Evolutionary conservation across 345 rosid genomes (phyloP).

Genomic region (Bruguiera sexangula): DNA sequence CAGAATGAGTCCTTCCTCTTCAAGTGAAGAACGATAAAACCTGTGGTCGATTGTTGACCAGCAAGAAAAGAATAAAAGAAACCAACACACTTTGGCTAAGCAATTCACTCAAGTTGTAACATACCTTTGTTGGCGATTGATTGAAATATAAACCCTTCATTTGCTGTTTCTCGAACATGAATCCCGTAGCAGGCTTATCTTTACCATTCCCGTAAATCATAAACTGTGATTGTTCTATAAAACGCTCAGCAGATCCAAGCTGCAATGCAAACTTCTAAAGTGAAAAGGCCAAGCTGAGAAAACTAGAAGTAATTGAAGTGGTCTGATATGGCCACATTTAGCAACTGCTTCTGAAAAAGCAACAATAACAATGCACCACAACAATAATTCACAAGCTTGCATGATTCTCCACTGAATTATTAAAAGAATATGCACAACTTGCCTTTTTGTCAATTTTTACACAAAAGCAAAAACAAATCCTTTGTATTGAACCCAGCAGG

Average conservation of each 20-base stretch:
- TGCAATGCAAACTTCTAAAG: slow-evolving; percentile 31
- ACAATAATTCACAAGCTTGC: not conserved
- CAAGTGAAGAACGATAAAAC: not conserved
- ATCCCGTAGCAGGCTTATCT: slow-evolving; percentile 84
- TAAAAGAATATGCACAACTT: no score
- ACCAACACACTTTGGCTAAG: not conserved
- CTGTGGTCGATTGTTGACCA: not conserved
- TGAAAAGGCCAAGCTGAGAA: slow-evolving; percentile 10
- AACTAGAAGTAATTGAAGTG: slow-evolving; percentile 5
- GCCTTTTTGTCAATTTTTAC: no score
- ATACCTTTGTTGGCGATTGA: slow-evolving; percentile 86
- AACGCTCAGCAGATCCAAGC: slow-evolving; percentile 94
- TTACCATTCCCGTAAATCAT: slow-evolving; percentile 80
- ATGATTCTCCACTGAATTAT: no score
- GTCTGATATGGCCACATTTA: not conserved
- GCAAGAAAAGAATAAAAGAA: not conserved
- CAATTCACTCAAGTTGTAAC: slow-evolving; percentile 4
- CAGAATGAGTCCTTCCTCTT: no score
- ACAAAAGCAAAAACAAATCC: no score
- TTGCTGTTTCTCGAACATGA: slow-evolving; percentile 89
- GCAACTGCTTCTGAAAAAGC: not conserved
- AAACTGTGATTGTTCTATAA: slow-evolving; percentile 82
- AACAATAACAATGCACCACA: not conserved
- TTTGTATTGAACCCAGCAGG: no score
- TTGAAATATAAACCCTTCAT: slow-evolving; percentile 91